A percentile compares a stretch with the other conserved stretches of the same genome.
These are phyloP conservation scores for Pseudonectria foliicola DNA, from an alignment of 2,329 filamentous ascomycete species.

Conservation along the genomic window DNA sequence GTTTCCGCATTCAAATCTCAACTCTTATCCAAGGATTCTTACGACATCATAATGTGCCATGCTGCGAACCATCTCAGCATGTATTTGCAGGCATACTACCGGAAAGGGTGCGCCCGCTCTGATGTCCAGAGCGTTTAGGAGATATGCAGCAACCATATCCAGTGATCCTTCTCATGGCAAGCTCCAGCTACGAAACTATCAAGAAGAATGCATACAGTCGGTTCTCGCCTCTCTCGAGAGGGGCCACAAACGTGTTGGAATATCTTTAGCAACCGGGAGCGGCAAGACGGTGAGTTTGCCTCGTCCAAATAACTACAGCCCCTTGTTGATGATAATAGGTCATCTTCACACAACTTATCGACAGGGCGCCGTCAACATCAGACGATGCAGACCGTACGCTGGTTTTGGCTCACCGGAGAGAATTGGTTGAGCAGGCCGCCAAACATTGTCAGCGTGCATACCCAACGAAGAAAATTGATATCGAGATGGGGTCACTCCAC, in stretches of 20 bases:
- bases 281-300: constrained; percentile 67
- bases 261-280: constrained; percentile 81
- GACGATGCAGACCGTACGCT: constrained; percentile 63
- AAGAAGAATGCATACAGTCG: constrained; percentile 84
- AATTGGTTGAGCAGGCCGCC: constrained; percentile 91
- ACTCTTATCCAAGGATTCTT: neutral
- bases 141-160: constrained; percentile 16
- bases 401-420: constrained; percentile 84
- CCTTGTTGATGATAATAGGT: constrained; percentile 46
- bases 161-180: constrained; percentile 14
- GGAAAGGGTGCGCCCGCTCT: constrained; percentile 5
- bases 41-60: constrained; percentile 29
- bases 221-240: constrained; percentile 61
- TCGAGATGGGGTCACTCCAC: constrained; percentile 79
- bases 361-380: constrained; percentile 54
- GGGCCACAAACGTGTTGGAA: constrained; percentile 72
- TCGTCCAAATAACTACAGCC: neutral
- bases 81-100: constrained; percentile 15
- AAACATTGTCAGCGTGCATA: constrained; percentile 76
- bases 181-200: constrained; percentile 70
- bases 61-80: constrained; percentile 25
- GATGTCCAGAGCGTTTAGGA: constrained; percentile 10
- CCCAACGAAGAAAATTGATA: constrained; percentile 71
- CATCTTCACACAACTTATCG: constrained; percentile 93
- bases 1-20: constrained; percentile 1